phyloP scores from a whole-genome alignment of 306 rosid genomes.

The Prunus salicina region DNA sequence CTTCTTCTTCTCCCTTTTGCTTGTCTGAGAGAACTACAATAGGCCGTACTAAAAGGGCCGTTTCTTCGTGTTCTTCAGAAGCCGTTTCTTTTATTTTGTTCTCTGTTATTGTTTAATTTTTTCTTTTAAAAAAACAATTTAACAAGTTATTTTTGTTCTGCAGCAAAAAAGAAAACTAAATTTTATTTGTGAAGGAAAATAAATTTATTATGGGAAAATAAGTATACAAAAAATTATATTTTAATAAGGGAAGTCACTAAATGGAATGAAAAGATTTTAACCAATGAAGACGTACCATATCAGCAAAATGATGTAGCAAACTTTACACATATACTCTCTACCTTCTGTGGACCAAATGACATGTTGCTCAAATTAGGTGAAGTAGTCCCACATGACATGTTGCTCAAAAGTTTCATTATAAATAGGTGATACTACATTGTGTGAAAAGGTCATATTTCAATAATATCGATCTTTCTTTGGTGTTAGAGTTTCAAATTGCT shows the following conservation, averaged over 20 bases:
- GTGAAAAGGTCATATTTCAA: no score
- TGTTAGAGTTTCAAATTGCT: no score
- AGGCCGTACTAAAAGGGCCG: background rate
- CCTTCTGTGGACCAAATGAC: background rate
- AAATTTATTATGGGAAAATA: background rate
- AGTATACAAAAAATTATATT: no score
- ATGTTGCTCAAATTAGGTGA: no score
- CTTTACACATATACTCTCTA: background rate
- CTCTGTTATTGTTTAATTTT: background rate
- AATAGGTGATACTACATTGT: no score
- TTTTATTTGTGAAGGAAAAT: background rate
- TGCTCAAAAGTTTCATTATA: no score
- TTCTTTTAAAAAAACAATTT: background rate
- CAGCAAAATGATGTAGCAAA: constrained; percentile 4
- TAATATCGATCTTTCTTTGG: no score
- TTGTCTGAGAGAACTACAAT: background rate
- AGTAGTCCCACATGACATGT: no score
- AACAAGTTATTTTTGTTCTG: background rate
- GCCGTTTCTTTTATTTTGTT: background rate
- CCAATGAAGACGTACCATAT: background rate
- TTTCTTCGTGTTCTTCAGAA: background rate
- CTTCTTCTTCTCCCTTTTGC: background rate
- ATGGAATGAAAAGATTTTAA: background rate
- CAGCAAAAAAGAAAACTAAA: background rate
- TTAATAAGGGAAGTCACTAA: background rate